Conservation (phyloP, 176 grass and related monocot genomes). For the Oryza punctata region DNA sequence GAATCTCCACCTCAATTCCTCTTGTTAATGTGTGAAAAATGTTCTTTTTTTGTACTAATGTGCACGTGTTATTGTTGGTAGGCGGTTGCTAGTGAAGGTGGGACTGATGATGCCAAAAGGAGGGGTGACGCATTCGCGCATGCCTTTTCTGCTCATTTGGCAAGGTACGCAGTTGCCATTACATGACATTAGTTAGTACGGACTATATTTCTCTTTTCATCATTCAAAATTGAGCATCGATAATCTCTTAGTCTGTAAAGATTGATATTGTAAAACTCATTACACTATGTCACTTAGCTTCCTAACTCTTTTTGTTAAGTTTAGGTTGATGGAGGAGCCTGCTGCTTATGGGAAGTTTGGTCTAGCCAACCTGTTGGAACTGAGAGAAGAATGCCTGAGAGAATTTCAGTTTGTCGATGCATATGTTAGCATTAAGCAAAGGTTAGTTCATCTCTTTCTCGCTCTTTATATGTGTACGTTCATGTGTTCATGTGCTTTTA, state of each 20-base stretch:
- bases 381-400: constrained; percentile 98
- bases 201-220: constrained; percentile 15
- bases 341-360: constrained; percentile 97
- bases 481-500: background rate
- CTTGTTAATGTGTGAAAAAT: background rate
- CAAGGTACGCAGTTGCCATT: constrained; percentile 56
- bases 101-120: constrained; percentile 92
- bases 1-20: background rate
- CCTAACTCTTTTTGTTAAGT: constrained; percentile 40
- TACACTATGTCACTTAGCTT: constrained; percentile 25
- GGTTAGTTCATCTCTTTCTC: constrained; percentile 46
- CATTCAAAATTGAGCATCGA: background rate
- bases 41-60: background rate
- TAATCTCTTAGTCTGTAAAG: background rate
- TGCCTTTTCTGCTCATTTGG: constrained; percentile 98
- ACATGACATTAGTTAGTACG: constrained; percentile 18
- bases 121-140: constrained; percentile 94
- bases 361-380: constrained; percentile 84
- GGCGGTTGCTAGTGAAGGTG: constrained; percentile 99
- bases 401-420: constrained; percentile 98
- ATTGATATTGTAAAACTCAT: constrained; percentile 20
- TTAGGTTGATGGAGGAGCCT: constrained; percentile 98
- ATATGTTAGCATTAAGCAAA: constrained; percentile 98
- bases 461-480: background rate
- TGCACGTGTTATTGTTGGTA: constrained; percentile 36